These are phyloP conservation scores for Carallia brachiata DNA, from an alignment of 345 rosid genomes.

Conservation along the genomic window DNA sequence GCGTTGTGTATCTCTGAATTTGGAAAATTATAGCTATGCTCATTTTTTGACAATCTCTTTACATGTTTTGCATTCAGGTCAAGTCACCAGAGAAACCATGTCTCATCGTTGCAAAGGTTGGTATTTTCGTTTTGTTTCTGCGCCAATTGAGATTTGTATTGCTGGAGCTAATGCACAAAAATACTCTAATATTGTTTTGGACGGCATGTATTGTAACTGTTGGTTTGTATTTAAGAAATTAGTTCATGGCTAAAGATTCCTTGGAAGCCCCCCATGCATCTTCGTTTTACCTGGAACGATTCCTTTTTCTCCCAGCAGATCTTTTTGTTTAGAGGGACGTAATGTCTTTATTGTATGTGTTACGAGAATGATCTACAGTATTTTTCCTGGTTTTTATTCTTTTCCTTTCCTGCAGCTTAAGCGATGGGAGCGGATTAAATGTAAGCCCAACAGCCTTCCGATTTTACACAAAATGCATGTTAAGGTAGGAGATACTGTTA, in stretches of 20 bases:
- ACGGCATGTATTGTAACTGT: not conserved
- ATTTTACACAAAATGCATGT: slow-evolving; percentile 87
- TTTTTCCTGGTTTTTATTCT: not conserved
- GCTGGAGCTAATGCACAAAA: not conserved
- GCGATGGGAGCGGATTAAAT: slow-evolving; percentile 84
- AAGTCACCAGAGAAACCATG: slow-evolving; percentile 54
- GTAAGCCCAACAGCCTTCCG: slow-evolving; percentile 93
- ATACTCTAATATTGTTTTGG: no score
- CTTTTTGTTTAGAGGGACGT: not conserved
- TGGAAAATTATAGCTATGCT: not conserved
- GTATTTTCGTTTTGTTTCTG: slow-evolving; percentile 14
- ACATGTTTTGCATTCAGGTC: slow-evolving; percentile 47
- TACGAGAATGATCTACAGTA: not conserved
- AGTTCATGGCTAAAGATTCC: no score
- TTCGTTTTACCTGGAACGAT: not conserved
- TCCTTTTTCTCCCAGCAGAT: not conserved
- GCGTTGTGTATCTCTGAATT: not conserved
- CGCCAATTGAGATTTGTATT: not conserved
- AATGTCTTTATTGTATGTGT: not conserved
- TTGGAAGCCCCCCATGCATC: not conserved
- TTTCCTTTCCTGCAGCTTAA: slow-evolving; percentile 52
- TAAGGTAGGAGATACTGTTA: slow-evolving; percentile 80
- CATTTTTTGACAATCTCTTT: slow-evolving; percentile 15
- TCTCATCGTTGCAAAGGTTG: slow-evolving; percentile 63
- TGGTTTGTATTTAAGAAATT: not conserved